Evolutionary conservation across 495 filamentous ascomycete genomes (phyloP), one percentile per base, ranked within the genome.

Genomic region (Aspergillus saccharolyticus): DNA sequence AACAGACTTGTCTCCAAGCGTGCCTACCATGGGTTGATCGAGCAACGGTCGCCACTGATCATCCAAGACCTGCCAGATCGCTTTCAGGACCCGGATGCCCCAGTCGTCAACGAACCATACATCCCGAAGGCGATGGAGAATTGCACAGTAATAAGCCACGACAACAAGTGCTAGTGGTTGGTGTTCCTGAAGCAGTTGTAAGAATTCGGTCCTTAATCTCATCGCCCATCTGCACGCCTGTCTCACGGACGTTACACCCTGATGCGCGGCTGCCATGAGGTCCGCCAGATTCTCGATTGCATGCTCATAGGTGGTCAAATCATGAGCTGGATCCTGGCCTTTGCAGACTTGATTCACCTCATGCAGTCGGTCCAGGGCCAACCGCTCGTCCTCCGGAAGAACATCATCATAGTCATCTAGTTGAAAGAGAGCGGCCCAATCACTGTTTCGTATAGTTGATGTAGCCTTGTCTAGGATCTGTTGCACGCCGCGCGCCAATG

Each of bases 121-220:
- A 56, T 74, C 59, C 39, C 74, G 60, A 21, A 77, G 51, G 52
- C 65, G 65, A 48, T 75, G 67, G 24, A 83, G 62, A 9, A 79
- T 56, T 21, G 78, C 70, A 47, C 70, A 78, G 66, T 75, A 80
- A 52, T 80, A 72, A 1, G 74, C 74, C 20, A 83, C 59, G 55
- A 83, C 68, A 5, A 78, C 69, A 21, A 83, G 61, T 1, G 86
- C 80, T 39, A 85, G 70, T 0, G 85, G 83, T 15, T 79, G 74
- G 14, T 68, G 74, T 55, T 80, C 67, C 3, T 75, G 75, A 0
- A 84, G 72, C 28, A 81, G 69, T 7, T 75, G 71, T 51, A 84
- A 63, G 61, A 82, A 87, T 7, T 71, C 61, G 1, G 70, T 56
- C 2, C 76, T 75, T 16, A 84, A 58, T 42, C 75, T 78, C 22